Conservation (phyloP, 2,329 filamentous ascomycete genomes). For the Fusarium pseudoanthophilum region DNA sequence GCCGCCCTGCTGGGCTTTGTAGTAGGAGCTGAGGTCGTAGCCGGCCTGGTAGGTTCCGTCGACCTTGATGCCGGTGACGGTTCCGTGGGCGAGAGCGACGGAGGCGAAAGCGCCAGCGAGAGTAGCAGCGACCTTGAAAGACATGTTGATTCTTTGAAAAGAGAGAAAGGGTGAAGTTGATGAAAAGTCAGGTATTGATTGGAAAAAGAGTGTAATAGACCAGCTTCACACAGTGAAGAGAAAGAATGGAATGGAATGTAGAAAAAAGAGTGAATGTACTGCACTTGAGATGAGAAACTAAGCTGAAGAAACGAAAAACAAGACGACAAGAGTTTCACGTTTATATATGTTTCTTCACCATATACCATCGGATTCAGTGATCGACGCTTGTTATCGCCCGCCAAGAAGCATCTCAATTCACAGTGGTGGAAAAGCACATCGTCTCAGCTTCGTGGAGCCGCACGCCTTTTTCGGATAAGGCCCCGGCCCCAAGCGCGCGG, state of each 20-base stretch:
- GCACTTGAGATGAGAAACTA: slow-evolving; percentile 27
- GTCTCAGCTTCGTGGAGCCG: slow-evolving; percentile 40
- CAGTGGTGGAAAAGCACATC: slow-evolving; percentile 36
- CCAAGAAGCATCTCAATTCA: slow-evolving; percentile 20
- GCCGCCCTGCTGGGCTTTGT: slow-evolving; percentile 30
- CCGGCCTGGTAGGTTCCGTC: slow-evolving; percentile 33
- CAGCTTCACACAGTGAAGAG: slow-evolving; percentile 48
- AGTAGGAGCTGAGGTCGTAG: slow-evolving; percentile 40
- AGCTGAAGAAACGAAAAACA: slow-evolving; percentile 24
- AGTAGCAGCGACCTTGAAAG: slow-evolving; percentile 34
- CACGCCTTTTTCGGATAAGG: slow-evolving; percentile 23
- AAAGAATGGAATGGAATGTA: slow-evolving; percentile 35
- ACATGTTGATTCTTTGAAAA: slow-evolving; percentile 30
- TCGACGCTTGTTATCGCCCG: background rate
- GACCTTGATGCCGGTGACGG: slow-evolving; percentile 40
- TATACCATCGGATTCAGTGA: background rate
- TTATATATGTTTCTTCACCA: slow-evolving; percentile 24
- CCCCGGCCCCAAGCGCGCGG: slow-evolving; percentile 33
- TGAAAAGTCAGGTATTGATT: background rate
- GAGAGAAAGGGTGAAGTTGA: background rate
- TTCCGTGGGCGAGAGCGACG: slow-evolving; percentile 38
- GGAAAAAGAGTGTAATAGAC: slow-evolving; percentile 33
- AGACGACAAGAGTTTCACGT: background rate
- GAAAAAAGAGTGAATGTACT: slow-evolving; percentile 24
- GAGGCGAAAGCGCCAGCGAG: slow-evolving; percentile 40